Conservation (phyloP, 306 rosid genomes). For the Gillenia trifoliata region DNA sequence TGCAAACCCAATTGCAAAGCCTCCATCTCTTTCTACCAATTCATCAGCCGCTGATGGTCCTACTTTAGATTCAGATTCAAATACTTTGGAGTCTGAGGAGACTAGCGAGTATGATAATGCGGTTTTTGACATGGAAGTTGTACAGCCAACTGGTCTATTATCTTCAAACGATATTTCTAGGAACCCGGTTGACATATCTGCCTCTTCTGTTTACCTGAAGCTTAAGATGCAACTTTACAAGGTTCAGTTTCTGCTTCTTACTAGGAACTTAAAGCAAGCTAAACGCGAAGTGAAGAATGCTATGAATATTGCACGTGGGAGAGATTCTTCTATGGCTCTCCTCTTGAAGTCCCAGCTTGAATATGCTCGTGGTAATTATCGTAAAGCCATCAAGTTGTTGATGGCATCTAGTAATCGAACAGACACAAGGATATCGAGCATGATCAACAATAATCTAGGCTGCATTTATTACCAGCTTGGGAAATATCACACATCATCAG, state of each 20-base stretch:
- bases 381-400: conserved; percentile 93
- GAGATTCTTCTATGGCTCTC: conserved; percentile 89
- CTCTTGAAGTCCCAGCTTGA: conserved; percentile 94
- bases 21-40: conserved; percentile 49
- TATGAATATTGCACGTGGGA: conserved; percentile 88
- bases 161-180: conserved; percentile 63
- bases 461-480: conserved; percentile 96
- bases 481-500: conserved; percentile 74
- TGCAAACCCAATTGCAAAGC: conserved; percentile 50
- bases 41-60: conserved; percentile 58
- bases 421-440: conserved; percentile 63
- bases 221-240: conserved; percentile 90
- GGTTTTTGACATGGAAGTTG: conserved; percentile 54
- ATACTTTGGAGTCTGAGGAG: conserved; percentile 78
- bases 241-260: conserved; percentile 82
- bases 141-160: conserved; percentile 51
- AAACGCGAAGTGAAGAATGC: conserved; percentile 94
- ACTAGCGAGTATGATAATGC: conserved; percentile 70
- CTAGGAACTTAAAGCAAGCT: conserved; percentile 88
- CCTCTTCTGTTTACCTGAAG: conserved; percentile 77
- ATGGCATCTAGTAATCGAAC: conserved; percentile 79
- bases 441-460: conserved; percentile 89
- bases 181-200: conserved; percentile 53
- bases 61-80: conserved; percentile 60
- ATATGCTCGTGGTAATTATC: conserved; percentile 94